Base-by-base conservation (phyloP, 164 flowering plant genomes). In the Protea cynaroides region DNA sequence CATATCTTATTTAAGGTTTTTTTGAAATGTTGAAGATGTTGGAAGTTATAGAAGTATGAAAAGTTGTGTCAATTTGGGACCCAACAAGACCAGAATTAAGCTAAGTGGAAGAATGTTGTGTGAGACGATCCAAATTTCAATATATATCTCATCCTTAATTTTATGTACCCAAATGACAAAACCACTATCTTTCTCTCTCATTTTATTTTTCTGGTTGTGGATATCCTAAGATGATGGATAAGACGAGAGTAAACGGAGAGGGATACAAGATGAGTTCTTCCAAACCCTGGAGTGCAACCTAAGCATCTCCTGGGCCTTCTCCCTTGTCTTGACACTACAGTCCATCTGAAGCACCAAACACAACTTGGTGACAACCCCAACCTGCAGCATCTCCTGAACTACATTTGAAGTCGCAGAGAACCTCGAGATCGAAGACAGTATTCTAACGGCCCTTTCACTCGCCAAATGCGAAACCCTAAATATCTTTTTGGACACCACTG, bases 341-440 rank as follows among this genome's bases (percentile, higher is more conserved):
- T 84, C 86, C 63, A 82, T 77, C 71, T 92, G 94, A 57, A 86
- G 60, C 62, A 87, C 89, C 74, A 86, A 65, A 62, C 96, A 86
- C 73, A 92, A 58, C 86, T 92, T 92, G 0, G 92, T 46, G 34
- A 89, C 98, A 12, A 73, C 98, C 8, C 98, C 98, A 15, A 87
- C 82, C 22, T 83, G 75, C 78, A 87, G 25, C 98, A 92, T 92
- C 69, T 92, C 98, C 22, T 82, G 85, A 38, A 87, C 52, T 29
- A 89, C 87, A 65, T 74, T 75, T 12, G 76, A 21, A 9, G 75
- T 85, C 2, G 80, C 87, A 1, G 87, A 86, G 56, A 63, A 82
- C 74, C 69, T 82, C 0, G 85, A 78, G 8, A 92, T 44, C 1
- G 83, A 86, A 0, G 53, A 60, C 65, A 92, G n/a, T 3, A 92